These are phyloP conservation scores for Termitomyces sp. DNA, from an alignment of 768 basidiomycete genomes.

Conservation along the genomic window DNA sequence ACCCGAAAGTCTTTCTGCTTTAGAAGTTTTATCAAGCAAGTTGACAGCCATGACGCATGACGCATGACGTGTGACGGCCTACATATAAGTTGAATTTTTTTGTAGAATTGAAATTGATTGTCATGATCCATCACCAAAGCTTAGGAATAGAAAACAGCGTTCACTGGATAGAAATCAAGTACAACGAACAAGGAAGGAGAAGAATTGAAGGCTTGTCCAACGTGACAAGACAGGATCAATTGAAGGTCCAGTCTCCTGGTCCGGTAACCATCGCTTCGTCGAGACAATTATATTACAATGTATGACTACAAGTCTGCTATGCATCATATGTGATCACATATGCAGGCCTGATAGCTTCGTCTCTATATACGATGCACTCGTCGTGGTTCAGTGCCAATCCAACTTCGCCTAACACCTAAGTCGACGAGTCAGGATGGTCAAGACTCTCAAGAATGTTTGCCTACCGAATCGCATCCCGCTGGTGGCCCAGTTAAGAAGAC, in stretches of 20 bases:
- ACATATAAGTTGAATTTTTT: too few relatives aligned
- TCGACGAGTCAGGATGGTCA: background rate
- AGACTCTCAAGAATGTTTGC: background rate
- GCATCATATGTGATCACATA: conserved; percentile 63
- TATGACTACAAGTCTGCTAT: background rate
- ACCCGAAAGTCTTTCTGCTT: too few relatives aligned
- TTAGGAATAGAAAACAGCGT: background rate
- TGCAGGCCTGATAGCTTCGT: conserved; percentile 67
- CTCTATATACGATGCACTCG: conserved; percentile 62
- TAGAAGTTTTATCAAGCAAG: background rate
- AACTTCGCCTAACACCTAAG: conserved; percentile 44
- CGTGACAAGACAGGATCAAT: background rate
- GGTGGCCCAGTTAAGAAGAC: conserved; percentile 51
- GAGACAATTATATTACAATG: background rate
- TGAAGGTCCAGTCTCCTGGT: background rate
- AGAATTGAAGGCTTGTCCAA: background rate
- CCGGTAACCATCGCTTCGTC: background rate
- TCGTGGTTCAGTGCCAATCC: conserved; percentile 65
- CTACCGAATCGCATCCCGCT: conserved; percentile 61
- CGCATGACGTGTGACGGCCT: too few relatives aligned
- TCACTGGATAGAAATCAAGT: background rate
- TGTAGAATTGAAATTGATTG: too few relatives aligned
- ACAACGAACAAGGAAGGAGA: background rate
- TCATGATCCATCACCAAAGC: background rate
- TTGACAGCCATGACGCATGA: background rate